These are phyloP conservation scores for Gamsiella multidivaricata DNA, from an alignment of 192 early-diverging fungal genomes.

Conservation along the genomic window DNA sequence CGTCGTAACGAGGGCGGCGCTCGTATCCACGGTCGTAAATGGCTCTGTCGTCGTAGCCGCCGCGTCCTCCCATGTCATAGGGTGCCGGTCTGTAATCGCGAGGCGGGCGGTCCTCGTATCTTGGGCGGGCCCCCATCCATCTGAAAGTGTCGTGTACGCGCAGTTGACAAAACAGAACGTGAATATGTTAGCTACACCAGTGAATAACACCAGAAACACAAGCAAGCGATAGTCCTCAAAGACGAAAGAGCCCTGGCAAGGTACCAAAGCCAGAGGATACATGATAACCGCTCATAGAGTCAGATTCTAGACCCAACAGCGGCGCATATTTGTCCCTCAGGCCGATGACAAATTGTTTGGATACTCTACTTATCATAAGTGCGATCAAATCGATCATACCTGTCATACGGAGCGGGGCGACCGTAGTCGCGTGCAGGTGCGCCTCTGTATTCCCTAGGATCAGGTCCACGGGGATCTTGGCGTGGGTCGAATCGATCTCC, in stretches of 20 bases:
- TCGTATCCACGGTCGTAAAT: slow-evolving; percentile 54
- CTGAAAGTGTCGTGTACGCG: slow-evolving; percentile 3
- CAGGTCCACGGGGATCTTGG: slow-evolving; percentile 56
- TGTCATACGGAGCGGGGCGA: slow-evolving; percentile 51
- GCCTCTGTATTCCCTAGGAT: slow-evolving; percentile 52
- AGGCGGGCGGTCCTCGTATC: slow-evolving; percentile 53
- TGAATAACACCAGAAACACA: not conserved
- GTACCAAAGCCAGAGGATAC: slow-evolving; percentile 26
- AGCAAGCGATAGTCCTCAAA: slow-evolving; percentile 8
- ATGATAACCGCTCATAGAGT: not conserved
- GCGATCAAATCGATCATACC: slow-evolving; percentile 43
- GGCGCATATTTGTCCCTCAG: not conserved
- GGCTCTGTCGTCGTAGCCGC: slow-evolving; percentile 43
- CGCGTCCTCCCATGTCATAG: slow-evolving; percentile 31
- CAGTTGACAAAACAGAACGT: not conserved
- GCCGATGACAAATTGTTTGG: slow-evolving; percentile 38
- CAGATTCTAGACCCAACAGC: not conserved
- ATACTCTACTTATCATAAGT: slow-evolving; percentile 37
- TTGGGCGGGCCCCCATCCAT: slow-evolving; percentile 50
- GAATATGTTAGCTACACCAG: not conserved
- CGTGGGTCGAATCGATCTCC: slow-evolving; percentile 60
- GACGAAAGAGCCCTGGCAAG: slow-evolving; percentile 37
- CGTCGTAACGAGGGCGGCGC: slow-evolving; percentile 49
- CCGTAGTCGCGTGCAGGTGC: slow-evolving; percentile 47
- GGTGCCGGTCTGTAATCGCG: slow-evolving; percentile 45